Percentiles rank a stretch among this genome's conserved stretches.
These are phyloP conservation scores for Aspergillus sclerotioniger DNA, from an alignment of 495 filamentous ascomycete genomes.

Conservation along the genomic window DNA sequence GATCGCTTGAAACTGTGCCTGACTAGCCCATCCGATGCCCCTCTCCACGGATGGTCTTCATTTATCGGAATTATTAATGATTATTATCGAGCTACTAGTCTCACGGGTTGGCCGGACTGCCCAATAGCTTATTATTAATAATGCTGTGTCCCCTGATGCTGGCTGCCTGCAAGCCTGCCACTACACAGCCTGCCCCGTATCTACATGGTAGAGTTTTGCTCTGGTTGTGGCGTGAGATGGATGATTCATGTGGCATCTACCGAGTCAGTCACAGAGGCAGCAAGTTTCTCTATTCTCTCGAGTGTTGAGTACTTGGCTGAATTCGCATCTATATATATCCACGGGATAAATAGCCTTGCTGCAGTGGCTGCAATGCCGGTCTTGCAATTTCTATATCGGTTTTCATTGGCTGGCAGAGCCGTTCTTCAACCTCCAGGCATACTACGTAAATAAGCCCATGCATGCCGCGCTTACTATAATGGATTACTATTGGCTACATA, in stretches of 20 bases:
- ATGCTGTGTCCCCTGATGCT: not conserved
- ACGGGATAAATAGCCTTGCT: not conserved
- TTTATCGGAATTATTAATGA: constrained; percentile 5
- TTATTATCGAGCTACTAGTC: too few species aligned
- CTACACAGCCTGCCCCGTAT: too few species aligned
- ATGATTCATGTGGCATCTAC: not conserved
- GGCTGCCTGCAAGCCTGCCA: not conserved
- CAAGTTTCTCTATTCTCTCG: too few species aligned
- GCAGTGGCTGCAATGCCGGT: not conserved
- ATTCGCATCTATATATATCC: not conserved
- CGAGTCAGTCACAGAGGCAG: too few species aligned
- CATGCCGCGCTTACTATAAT: not conserved
- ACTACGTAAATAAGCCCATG: not conserved
- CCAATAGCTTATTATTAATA: constrained; percentile 1
- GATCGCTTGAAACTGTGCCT: constrained; percentile 18
- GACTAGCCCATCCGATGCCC: constrained; percentile 12
- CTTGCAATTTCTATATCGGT: not conserved
- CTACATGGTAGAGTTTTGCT: not conserved
- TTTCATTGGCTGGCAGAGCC: not conserved
- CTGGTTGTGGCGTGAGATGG: not conserved
- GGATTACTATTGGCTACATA: not conserved
- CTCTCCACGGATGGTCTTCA: constrained; percentile 11
- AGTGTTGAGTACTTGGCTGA: too few species aligned
- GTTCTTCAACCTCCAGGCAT: not conserved
- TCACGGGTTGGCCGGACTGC: not conserved